A percentile compares a stretch with the other conserved stretches of the same genome.
These are phyloP conservation scores for Amoebophrya sp. DNA, from an alignment of 169 alveolate species.

Conservation along the genomic window DNA sequence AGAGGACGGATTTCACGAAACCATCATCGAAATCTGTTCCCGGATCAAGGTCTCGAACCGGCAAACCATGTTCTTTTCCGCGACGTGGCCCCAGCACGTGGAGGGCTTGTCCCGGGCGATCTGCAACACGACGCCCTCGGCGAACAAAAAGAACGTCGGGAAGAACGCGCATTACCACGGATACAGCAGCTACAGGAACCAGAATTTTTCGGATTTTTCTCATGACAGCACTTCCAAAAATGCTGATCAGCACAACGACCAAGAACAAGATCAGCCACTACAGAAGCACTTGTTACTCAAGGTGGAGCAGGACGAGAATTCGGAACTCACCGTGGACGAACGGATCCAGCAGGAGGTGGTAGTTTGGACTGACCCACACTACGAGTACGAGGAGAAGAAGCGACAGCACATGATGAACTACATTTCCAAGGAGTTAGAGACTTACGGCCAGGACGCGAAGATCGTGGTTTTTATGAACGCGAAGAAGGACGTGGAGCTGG, in stretches of 20 bases:
- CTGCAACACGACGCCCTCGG: background rate
- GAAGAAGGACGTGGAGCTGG: background rate
- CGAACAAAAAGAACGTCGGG: background rate
- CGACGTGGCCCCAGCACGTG: constrained; percentile 52
- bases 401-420: background rate
- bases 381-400: background rate
- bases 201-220: too few relatives aligned
- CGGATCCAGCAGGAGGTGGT: background rate
- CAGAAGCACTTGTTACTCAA: background rate
- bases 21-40: background rate
- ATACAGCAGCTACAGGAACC: too few relatives aligned
- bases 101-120: background rate
- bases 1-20: constrained; percentile 84
- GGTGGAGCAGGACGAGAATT: background rate
- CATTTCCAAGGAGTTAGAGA: background rate
- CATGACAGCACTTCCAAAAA: too few relatives aligned
- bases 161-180: too few relatives aligned
- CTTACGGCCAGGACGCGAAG: background rate
- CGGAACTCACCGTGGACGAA: background rate
- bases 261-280: too few relatives aligned
- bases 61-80: constrained; percentile 80
- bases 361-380: background rate
- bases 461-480: background rate
- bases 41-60: background rate
- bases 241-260: too few relatives aligned